phyloP scores from a whole-genome alignment of 192 early-diverging fungal genomes.

The Gamsiella multidivaricata region DNA sequence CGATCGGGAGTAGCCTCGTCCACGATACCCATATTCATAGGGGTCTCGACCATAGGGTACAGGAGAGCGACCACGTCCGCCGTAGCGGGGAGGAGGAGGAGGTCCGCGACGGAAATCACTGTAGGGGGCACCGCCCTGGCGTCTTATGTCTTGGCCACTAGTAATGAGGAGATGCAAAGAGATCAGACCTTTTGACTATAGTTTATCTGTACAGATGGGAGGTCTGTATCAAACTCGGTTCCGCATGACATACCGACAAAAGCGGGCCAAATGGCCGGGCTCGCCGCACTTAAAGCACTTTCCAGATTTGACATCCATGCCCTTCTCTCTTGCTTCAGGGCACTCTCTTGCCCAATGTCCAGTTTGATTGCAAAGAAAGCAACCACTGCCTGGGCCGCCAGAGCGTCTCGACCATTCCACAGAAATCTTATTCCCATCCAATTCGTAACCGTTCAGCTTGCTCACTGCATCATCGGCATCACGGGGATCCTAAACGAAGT shows the following conservation, averaged over 20 bases:
- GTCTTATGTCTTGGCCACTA: slow-evolving; percentile 27
- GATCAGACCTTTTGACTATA: no score
- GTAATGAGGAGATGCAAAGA: slow-evolving; percentile 1
- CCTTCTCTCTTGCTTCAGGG: slow-evolving; percentile 61
- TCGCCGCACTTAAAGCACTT: slow-evolving; percentile 67
- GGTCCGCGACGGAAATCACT: slow-evolving; percentile 58
- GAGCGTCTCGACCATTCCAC: slow-evolving; percentile 65
- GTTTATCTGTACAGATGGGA: neutral
- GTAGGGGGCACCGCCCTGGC: slow-evolving; percentile 17
- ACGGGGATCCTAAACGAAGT: slow-evolving; percentile 54
- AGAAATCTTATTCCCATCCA: slow-evolving; percentile 61
- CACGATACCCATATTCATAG: slow-evolving; percentile 51
- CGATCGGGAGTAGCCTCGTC: slow-evolving; percentile 57
- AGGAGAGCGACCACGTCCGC: slow-evolving; percentile 54
- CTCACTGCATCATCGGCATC: slow-evolving; percentile 65
- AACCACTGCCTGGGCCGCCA: slow-evolving; percentile 62
- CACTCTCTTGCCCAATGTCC: slow-evolving; percentile 69
- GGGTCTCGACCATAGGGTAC: slow-evolving; percentile 42
- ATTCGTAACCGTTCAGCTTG: slow-evolving; percentile 62
- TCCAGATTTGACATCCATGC: slow-evolving; percentile 67
- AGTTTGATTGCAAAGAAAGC: slow-evolving; percentile 63
- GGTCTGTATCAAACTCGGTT: neutral
- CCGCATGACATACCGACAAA: slow-evolving; percentile 50
- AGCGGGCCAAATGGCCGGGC: slow-evolving; percentile 62
- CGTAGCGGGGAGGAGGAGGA: slow-evolving; percentile 42